phyloP scores from a whole-genome alignment of 768 basidiomycete genomes.

The Suillus plorans region DNA sequence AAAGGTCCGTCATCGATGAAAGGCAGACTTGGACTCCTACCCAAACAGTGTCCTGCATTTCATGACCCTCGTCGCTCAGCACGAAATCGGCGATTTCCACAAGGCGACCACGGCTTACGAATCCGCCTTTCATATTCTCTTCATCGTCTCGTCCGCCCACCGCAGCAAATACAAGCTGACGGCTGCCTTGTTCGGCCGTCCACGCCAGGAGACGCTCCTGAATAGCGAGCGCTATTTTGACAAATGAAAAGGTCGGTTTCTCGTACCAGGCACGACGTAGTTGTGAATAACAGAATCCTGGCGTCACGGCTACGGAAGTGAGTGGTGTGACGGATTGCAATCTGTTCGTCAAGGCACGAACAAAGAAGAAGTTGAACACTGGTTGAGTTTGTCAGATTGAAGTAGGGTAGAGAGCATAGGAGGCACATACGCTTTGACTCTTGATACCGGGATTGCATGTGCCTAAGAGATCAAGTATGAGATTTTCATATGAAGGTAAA shows the following conservation, averaged over 20 bases:
- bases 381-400: not conserved
- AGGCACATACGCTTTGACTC: conserved; percentile 27
- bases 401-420: not conserved
- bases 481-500: too few relatives aligned
- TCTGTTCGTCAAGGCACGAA: conserved; percentile 24
- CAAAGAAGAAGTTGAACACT: conserved; percentile 34
- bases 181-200: conserved; percentile 34
- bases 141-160: conserved; percentile 24
- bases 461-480: conserved; percentile 6
- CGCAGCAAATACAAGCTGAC: conserved; percentile 33
- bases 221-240: not conserved
- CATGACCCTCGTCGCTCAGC: conserved; percentile 27
- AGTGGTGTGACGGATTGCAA: conserved; percentile 21
- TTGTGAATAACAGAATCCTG: conserved; percentile 32
- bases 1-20: too few relatives aligned
- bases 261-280: conserved; percentile 14
- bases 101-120: conserved; percentile 12
- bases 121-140: conserved; percentile 22
- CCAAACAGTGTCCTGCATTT: conserved; percentile 33
- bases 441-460: conserved; percentile 22
- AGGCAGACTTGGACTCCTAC: conserved; percentile 19
- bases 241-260: not conserved
- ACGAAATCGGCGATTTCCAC: conserved; percentile 34
- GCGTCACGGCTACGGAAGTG: conserved; percentile 25
- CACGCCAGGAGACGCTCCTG: conserved; percentile 14